These are phyloP conservation scores for Plasmodium knowlesi DNA, from an alignment of 169 alveolate genomes.

Conservation along the genomic window DNA sequence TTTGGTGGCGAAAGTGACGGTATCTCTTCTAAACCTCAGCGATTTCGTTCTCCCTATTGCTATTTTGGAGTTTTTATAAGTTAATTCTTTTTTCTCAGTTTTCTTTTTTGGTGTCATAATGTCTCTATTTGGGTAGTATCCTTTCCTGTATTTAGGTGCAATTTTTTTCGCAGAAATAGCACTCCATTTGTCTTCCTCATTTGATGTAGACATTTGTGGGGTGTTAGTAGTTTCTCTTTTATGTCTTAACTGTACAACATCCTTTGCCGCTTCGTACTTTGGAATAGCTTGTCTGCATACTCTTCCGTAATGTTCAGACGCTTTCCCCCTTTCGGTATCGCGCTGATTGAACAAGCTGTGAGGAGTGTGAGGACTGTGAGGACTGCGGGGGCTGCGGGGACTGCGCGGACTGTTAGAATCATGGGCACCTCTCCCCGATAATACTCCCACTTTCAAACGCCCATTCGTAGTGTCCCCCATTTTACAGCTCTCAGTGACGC, in stretches of 20 bases:
- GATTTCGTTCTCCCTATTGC: slow-evolving; percentile 45
- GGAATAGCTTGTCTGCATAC: slow-evolving; percentile 6
- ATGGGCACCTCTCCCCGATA: neutral
- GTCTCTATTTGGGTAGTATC: slow-evolving; percentile 4
- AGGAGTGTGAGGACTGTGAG: neutral
- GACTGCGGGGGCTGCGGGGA: neutral
- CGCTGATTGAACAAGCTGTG: neutral
- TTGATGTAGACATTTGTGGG: slow-evolving; percentile 2
- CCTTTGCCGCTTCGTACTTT: slow-evolving; percentile 22
- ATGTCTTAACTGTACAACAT: slow-evolving; percentile 7
- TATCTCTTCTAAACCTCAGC: slow-evolving; percentile 26
- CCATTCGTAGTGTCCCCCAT: slow-evolving; percentile 16
- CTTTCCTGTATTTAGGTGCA: slow-evolving; percentile 7
- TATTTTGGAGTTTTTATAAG: slow-evolving; percentile 3
- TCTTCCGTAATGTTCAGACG: slow-evolving; percentile 22
- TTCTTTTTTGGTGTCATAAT: neutral
- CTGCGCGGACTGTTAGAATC: neutral
- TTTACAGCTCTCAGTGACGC: slow-evolving; percentile 37
- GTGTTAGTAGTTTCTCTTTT: slow-evolving; percentile 5
- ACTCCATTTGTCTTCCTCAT: slow-evolving; percentile 15
- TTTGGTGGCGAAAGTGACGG: slow-evolving; percentile 47
- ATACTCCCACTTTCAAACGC: slow-evolving; percentile 11
- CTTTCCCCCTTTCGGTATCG: slow-evolving; percentile 17
- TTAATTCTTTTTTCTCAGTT: slow-evolving; percentile 27
- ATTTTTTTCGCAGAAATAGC: slow-evolving; percentile 15